phyloP scores from a whole-genome alignment of 2,329 filamentous ascomycete species.

The Ascochyta pisi region DNA sequence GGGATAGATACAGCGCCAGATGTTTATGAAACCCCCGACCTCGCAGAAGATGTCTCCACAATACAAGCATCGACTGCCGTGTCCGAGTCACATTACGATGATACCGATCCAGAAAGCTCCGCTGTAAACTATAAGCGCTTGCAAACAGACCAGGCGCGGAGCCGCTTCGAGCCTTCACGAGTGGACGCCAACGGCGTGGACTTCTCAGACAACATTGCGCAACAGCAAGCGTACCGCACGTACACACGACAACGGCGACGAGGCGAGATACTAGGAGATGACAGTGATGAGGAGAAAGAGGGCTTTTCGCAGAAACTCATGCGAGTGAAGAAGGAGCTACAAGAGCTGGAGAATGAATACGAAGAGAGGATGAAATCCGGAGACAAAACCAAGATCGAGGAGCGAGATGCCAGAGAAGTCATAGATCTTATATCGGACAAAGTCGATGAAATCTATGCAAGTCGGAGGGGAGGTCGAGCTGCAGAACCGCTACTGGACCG shows the following conservation, averaged over 20 bases:
- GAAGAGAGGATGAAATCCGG: conserved; percentile 58
- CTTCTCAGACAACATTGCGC: conserved; percentile 88
- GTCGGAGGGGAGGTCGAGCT: conserved; percentile 44
- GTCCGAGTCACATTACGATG: conserved; percentile 62
- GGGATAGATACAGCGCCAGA: conserved; percentile 81
- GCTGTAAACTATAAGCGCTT: conserved; percentile 77
- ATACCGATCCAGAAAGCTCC: conserved; percentile 49
- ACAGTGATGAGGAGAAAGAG: conserved; percentile 73
- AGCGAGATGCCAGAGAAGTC: conserved; percentile 62
- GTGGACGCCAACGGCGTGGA: conserved; percentile 81
- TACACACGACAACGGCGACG: conserved; percentile 70
- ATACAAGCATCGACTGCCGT: conserved; percentile 60
- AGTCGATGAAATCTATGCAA: conserved; percentile 68
- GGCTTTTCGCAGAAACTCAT: conserved; percentile 79
- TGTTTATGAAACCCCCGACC: conserved; percentile 93
- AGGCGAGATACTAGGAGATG: conserved; percentile 71
- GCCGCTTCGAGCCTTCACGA: conserved; percentile 75
- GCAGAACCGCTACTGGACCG: conserved; percentile 46
- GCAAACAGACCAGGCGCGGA: conserved; percentile 79
- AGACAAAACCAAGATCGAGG: conserved; percentile 48
- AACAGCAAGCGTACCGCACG: conserved; percentile 78
- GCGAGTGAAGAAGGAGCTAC: conserved; percentile 80
- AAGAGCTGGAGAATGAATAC: conserved; percentile 66
- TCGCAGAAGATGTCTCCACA: conserved; percentile 89
- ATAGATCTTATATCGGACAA: conserved; percentile 71